A percentile compares a stretch with the other conserved stretches of the same genome.
phyloP scores from a whole-genome alignment of 2,329 filamentous ascomycete species.

The Coniochaeta ligniaria region DNA sequence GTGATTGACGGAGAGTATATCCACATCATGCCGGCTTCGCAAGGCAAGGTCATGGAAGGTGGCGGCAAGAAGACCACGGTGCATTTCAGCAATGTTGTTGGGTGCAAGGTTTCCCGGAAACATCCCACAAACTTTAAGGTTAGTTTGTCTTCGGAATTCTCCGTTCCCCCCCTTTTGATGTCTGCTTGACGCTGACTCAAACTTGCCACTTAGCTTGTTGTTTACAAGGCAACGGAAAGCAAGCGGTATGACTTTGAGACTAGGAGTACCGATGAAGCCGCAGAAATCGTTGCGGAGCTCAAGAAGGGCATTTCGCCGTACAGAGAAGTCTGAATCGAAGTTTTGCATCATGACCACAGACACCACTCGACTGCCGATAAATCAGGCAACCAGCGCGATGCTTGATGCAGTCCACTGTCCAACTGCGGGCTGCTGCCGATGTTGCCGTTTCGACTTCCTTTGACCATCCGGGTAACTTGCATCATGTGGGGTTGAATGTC shows the following conservation, averaged over 20 bases:
- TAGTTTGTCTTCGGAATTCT: conserved; percentile 14
- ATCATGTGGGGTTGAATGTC: neutral
- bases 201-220: conserved; percentile 43
- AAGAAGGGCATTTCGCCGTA: conserved; percentile 69
- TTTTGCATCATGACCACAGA: neutral
- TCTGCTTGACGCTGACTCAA: neutral
- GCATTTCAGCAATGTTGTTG: conserved; percentile 75
- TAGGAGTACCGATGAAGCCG: conserved; percentile 62
- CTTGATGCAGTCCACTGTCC: neutral
- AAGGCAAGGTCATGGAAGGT: conserved; percentile 57
- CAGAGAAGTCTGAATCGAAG: conserved; percentile 32
- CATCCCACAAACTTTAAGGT: conserved; percentile 78
- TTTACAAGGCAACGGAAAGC: conserved; percentile 68
- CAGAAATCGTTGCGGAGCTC: conserved; percentile 72
- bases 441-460: neutral
- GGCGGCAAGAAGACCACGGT: conserved; percentile 71
- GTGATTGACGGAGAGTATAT: conserved; percentile 82
- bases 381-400: neutral
- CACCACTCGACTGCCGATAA: neutral
- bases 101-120: conserved; percentile 72
- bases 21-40: conserved; percentile 69
- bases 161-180: neutral
- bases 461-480: neutral
- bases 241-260: conserved; percentile 84
- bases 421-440: no score